Conservation (phyloP, 78 protist species). For the Polysphondylium violaceum region DNA sequence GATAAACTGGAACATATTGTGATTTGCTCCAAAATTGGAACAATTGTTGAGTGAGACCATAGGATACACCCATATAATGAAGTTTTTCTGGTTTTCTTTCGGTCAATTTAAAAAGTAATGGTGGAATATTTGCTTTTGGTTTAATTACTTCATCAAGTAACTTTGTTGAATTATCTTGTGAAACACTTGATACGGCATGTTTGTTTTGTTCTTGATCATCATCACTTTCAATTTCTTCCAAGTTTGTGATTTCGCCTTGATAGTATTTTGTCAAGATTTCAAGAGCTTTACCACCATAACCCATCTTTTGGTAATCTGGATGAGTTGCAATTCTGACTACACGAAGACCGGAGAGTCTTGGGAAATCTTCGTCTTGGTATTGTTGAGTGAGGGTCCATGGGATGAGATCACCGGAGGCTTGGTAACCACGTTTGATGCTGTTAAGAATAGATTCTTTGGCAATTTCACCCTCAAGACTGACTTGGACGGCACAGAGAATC, state of each 20-base stretch:
- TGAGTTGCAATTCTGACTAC: constrained; percentile 98
- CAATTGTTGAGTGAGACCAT: constrained; percentile 92
- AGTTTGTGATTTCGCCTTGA: constrained; percentile 80
- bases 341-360: constrained; percentile 96
- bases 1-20: constrained; percentile 81
- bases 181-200: not conserved
- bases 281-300: constrained; percentile 97
- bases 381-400: constrained; percentile 99
- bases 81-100: constrained; percentile 90
- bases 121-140: constrained; percentile 90
- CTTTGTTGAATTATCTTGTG: not conserved
- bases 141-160: constrained; percentile 33
- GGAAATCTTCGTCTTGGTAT: constrained; percentile 95
- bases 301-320: constrained; percentile 95
- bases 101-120: constrained; percentile 83
- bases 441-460: constrained; percentile 70
- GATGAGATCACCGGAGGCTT: constrained; percentile 97
- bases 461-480: constrained; percentile 96
- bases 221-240: not conserved
- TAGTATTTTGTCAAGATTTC: constrained; percentile 90
- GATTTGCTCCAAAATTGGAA: constrained; percentile 91
- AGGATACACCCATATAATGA: constrained; percentile 97
- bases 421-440: constrained; percentile 86
- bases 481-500: constrained; percentile 96
- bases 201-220: constrained; percentile 1